These are phyloP conservation scores for Colletotrichum cereale DNA, from an alignment of 2,329 filamentous ascomycete genomes.

Conservation along the genomic window DNA sequence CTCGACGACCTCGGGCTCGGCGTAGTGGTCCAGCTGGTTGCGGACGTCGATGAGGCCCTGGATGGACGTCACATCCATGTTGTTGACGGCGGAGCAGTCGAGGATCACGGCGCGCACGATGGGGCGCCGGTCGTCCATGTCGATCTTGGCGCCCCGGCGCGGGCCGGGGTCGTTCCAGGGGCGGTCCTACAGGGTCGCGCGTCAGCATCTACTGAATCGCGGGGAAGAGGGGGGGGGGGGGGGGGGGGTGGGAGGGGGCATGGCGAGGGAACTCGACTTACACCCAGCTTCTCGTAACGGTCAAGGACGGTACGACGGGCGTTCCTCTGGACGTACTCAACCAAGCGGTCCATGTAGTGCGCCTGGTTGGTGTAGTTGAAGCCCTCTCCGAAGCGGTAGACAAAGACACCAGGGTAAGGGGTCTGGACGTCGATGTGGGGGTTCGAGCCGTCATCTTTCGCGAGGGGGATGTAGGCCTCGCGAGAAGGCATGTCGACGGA, in stretches of 20 bases:
- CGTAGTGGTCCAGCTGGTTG: conserved; percentile 66
- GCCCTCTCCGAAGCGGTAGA: conserved; percentile 65
- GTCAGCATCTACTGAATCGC: not conserved
- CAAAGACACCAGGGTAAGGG: conserved; percentile 63
- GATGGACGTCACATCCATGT: conserved; percentile 68
- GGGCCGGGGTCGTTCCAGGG: conserved; percentile 68
- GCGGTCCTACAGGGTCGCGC: conserved; percentile 52
- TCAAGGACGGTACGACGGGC: conserved; percentile 57
- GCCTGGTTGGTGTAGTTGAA: conserved; percentile 67
- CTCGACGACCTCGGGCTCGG: conserved; percentile 60
- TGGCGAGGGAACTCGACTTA: conserved; percentile 46
- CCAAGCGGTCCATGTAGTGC: conserved; percentile 59
- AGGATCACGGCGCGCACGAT: conserved; percentile 66
- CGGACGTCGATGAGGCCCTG: conserved; percentile 69
- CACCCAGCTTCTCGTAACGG: conserved; percentile 60
- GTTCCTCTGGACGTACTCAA: conserved; percentile 54
- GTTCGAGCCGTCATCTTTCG: conserved; percentile 59
- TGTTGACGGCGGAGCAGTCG: conserved; percentile 69
- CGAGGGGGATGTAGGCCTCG: conserved; percentile 56
- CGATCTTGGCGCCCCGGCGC: conserved; percentile 49
- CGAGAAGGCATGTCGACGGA: conserved; percentile 42
- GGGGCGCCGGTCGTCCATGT: conserved; percentile 55
- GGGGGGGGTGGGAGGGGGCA: not conserved
- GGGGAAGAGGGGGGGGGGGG: too few relatives aligned
- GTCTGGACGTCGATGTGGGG: conserved; percentile 56